Evolutionary conservation across 2,329 filamentous ascomycete genomes (phyloP).

Genomic region (Amylocarpus encephaloides): DNA sequence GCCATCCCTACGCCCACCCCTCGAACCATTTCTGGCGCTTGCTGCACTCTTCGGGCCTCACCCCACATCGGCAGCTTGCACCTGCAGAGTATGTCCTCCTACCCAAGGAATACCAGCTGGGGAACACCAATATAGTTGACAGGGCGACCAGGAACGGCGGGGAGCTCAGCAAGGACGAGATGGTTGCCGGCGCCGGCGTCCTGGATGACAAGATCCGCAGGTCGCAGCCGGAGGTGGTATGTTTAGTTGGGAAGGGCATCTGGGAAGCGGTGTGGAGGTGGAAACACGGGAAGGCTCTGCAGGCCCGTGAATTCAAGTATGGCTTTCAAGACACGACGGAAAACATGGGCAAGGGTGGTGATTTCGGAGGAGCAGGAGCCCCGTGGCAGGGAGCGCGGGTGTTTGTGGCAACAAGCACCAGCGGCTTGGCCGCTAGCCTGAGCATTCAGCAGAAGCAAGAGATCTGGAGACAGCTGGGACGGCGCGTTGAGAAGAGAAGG

Average conservation of each 20-base stretch:
- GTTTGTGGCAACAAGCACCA: slow-evolving; percentile 89
- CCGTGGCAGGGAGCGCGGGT: slow-evolving; percentile 57
- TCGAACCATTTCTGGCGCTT: slow-evolving; percentile 70
- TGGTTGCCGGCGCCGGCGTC: slow-evolving; percentile 52
- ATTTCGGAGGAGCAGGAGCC: slow-evolving; percentile 3
- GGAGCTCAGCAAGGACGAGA: slow-evolving; percentile 55
- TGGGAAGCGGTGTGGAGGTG: slow-evolving; percentile 63
- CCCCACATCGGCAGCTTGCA: slow-evolving; percentile 37
- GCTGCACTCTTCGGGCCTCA: slow-evolving; percentile 44
- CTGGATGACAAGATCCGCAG: slow-evolving; percentile 54
- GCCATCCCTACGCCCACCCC: slow-evolving; percentile 73
- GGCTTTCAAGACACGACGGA: slow-evolving; percentile 60
- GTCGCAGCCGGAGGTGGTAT: slow-evolving; percentile 56
- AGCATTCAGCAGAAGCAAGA: slow-evolving; percentile 69
- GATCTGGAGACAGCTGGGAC: slow-evolving; percentile 78
- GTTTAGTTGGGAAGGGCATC: slow-evolving; percentile 63
- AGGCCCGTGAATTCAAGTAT: slow-evolving; percentile 56
- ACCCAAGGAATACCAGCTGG: slow-evolving; percentile 54
- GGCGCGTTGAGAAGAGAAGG: slow-evolving; percentile 57
- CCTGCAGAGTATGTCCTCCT: slow-evolving; percentile 47
- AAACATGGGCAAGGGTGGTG: slow-evolving; percentile 44
- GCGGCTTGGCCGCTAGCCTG: slow-evolving; percentile 73
- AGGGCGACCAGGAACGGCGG: slow-evolving; percentile 55
- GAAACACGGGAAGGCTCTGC: slow-evolving; percentile 44
- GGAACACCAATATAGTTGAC: slow-evolving; percentile 64